Percentiles rank a stretch among this genome's conserved stretches.
Evolutionary conservation across 2,329 filamentous ascomycete species (phyloP).

Genomic region (Fulvia fulva): DNA sequence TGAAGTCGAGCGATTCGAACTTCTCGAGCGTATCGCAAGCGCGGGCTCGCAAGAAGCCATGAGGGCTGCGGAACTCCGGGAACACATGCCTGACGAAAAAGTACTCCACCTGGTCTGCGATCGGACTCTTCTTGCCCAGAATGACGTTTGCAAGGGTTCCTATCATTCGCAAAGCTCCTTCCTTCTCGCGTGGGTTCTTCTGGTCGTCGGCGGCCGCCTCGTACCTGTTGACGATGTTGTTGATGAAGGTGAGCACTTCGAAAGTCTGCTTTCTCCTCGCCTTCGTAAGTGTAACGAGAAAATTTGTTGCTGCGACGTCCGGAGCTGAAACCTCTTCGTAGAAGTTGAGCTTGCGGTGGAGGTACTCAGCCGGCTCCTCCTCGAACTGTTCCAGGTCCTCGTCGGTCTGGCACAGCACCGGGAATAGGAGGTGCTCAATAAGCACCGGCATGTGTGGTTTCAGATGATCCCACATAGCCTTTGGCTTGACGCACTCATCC

Average conservation of each 20-base stretch:
- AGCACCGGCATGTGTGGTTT: conserved; percentile 91
- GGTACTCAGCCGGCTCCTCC: conserved; percentile 90
- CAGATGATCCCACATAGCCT: conserved; percentile 92
- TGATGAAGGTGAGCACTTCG: conserved; percentile 90
- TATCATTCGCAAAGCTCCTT: conserved; percentile 95
- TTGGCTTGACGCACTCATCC: conserved; percentile 95
- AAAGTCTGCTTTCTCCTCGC: conserved; percentile 93
- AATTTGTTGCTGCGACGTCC: conserved; percentile 93
- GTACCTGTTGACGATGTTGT: conserved; percentile 89
- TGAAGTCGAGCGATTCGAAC: conserved; percentile 95
- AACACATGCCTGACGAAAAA: conserved; percentile 98
- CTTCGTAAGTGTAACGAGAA: conserved; percentile 92
- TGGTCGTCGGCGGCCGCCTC: conserved; percentile 77
- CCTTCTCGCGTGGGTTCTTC: conserved; percentile 93
- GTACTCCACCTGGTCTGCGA: conserved; percentile 95
- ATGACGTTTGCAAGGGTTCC: conserved; percentile 91
- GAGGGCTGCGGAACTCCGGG: conserved; percentile 88
- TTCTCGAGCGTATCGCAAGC: conserved; percentile 98
- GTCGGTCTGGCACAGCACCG: conserved; percentile 83
- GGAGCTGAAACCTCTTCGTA: conserved; percentile 96
- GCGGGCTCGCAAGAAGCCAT: conserved; percentile 82
- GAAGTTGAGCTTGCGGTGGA: conserved; percentile 95
- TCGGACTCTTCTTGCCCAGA: conserved; percentile 95
- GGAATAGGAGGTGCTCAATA: conserved; percentile 92
- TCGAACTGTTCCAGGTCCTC: conserved; percentile 94